Conservation (phyloP, 1,284 basidiomycete genomes). For the Boletus albobrunnescens region DNA sequence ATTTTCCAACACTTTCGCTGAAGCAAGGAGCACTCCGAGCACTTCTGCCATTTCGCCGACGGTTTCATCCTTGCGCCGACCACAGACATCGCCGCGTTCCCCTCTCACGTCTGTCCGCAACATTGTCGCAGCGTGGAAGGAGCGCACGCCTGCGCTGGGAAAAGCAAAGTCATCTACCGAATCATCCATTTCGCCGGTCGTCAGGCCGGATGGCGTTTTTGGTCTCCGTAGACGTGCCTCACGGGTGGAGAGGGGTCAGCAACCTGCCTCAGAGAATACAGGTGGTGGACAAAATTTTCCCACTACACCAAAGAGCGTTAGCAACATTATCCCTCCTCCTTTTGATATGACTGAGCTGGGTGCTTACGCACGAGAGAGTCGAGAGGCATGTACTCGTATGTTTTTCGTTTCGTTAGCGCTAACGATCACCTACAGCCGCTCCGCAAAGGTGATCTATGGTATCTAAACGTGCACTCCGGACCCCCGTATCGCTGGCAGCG, state of each 20-base stretch:
- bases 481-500: slow-evolving; percentile 81
- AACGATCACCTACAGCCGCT: slow-evolving; percentile 54
- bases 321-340: slow-evolving; percentile 39
- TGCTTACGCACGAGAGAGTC: slow-evolving; percentile 38
- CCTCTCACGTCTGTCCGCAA: slow-evolving; percentile 71
- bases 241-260: slow-evolving; percentile 36
- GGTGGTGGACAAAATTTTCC: slow-evolving; percentile 17
- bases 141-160: slow-evolving; percentile 47
- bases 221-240: slow-evolving; percentile 59
- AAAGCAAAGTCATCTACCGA: slow-evolving; percentile 24
- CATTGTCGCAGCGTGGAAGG: slow-evolving; percentile 78
- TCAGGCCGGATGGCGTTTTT: slow-evolving; percentile 48
- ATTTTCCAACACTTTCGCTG: slow-evolving; percentile 33
- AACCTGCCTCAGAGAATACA: slow-evolving; percentile 13
- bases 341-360: slow-evolving; percentile 47
- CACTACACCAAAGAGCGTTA: slow-evolving; percentile 30
- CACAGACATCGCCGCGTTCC: slow-evolving; percentile 55
- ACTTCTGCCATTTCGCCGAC: slow-evolving; percentile 23
- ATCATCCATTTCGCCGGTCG: slow-evolving; percentile 22
- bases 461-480: slow-evolving; percentile 80
- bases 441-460: slow-evolving; percentile 80
- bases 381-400: slow-evolving; percentile 42
- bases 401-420: slow-evolving; percentile 31
- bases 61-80: slow-evolving; percentile 44
- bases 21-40: slow-evolving; percentile 23